Percentiles rank a stretch among this genome's conserved stretches.
phyloP scores from a whole-genome alignment of 805 yeast genomes.

The Candida multigemmis region DNA sequence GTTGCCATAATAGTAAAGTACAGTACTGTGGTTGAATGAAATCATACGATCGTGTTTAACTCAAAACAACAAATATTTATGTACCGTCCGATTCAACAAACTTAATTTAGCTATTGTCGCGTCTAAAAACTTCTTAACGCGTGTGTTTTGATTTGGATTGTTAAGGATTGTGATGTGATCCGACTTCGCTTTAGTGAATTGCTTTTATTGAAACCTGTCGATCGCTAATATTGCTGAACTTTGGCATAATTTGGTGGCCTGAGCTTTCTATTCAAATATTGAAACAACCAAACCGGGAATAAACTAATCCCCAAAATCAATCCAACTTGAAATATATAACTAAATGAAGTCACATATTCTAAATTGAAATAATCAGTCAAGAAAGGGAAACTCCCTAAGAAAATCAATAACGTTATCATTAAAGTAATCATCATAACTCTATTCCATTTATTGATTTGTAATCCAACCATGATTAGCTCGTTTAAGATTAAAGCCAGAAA shows the following conservation, averaged over 20 bases:
- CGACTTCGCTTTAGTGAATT: neutral
- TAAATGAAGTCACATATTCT: constrained; percentile 43
- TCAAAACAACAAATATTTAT: too few species aligned
- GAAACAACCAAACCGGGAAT: constrained; percentile 84
- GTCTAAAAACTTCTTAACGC: too few species aligned
- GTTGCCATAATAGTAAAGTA: too few species aligned
- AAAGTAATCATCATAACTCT: constrained; percentile 67
- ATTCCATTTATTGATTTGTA: constrained; percentile 91
- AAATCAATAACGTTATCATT: constrained; percentile 57
- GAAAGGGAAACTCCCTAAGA: constrained; percentile 72
- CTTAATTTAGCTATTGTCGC: too few species aligned
- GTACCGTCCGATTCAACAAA: too few species aligned
- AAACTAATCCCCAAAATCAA: constrained; percentile 62
- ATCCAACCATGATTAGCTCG: constrained; percentile 88
- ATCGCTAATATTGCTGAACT: constrained; percentile 66
- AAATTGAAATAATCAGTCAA: constrained; percentile 82
- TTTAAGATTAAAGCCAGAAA: constrained; percentile 74
- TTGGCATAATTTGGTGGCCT: constrained; percentile 96
- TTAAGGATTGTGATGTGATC: neutral
- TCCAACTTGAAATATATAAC: constrained; percentile 61
- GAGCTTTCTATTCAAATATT: constrained; percentile 62
- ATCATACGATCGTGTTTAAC: too few species aligned
- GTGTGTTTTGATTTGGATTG: neutral
- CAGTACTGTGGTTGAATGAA: too few species aligned
- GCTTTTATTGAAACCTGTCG: neutral